Evolutionary conservation across 2,329 filamentous ascomycete genomes (phyloP), one percentile per base, ranked within the genome.

Genomic region (Zasmidium citrigriseum): DNA sequence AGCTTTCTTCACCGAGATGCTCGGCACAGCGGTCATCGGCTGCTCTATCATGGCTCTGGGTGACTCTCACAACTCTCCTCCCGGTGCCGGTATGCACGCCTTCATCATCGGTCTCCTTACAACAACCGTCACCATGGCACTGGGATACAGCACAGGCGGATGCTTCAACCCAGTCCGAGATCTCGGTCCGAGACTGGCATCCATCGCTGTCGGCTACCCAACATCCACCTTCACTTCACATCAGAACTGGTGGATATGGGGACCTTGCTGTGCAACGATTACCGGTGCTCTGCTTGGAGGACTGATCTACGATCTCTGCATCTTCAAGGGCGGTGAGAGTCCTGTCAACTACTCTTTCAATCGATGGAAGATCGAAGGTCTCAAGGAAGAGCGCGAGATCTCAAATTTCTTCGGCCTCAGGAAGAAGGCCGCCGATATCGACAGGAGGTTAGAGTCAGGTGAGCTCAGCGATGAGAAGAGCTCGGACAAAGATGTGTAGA

Each of bases 1-100:
- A 0, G 79, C 79, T 0, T 82, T 82, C 64, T 78, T 78, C 62
- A 81, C 71, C 45, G 79, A 82, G 50, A 58, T 69, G 49, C 49
- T 68, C 1, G 64, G 61, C 2, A 64, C 64, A 1, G 67, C 61
- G 2, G 70, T 80, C 5, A 69, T 82, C 1, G 68, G 72, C 0
- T 68, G 76, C 22, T 74, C 77, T 0, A 72, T 82, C n/a, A 71
- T 83, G 1, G 69, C 69, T 0, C 58, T 72, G 5, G 69, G 68
- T 52, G 68, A 70, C 48, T 64, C 63, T 23, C 58, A 61, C 12
- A 70, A 71, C 52, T 60, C 58, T 18, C 67, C 70, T 9, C 68
- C 70, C 2, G 80, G 80, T 9, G 79, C 80, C 0, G 80, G 80
- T 49, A 82, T 83, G 79, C 79, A 78, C 64, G 77, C 80, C 1